Percentiles rank a stretch among this genome's conserved stretches.
These are phyloP conservation scores for Penicillium oxalicum DNA, from an alignment of 2,329 filamentous ascomycete genomes.

Conservation along the genomic window DNA sequence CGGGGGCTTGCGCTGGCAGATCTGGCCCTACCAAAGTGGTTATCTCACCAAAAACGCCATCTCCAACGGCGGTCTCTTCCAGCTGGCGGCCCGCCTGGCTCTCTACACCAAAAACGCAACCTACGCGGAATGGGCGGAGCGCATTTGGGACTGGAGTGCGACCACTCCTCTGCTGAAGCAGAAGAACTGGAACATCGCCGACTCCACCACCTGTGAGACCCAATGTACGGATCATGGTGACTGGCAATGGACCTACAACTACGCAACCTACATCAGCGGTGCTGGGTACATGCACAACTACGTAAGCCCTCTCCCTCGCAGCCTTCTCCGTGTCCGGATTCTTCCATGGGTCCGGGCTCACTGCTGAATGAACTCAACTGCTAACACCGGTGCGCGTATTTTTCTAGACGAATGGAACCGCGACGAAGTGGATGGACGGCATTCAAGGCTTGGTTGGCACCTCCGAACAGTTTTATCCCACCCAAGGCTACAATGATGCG, in stretches of 20 bases:
- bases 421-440: conserved; percentile 51
- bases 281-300: conserved; percentile 53
- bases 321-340: too few relatives aligned
- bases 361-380: background rate
- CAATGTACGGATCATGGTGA: conserved; percentile 50
- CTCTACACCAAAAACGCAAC: conserved; percentile 73
- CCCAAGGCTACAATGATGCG: conserved; percentile 21
- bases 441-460: conserved; percentile 52
- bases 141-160: conserved; percentile 55
- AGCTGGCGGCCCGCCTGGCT: conserved; percentile 61
- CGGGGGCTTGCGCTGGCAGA: conserved; percentile 80
- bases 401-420: conserved; percentile 33
- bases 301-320: conserved; percentile 25
- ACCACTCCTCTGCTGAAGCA: conserved; percentile 48
- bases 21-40: conserved; percentile 70
- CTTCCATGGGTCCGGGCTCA: background rate
- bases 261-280: conserved; percentile 52
- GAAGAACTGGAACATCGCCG: conserved; percentile 51
- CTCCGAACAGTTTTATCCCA: conserved; percentile 50
- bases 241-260: conserved; percentile 55
- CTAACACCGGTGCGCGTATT: too few relatives aligned
- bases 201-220: conserved; percentile 45
- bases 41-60: conserved; percentile 55
- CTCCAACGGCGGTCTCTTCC: conserved; percentile 54
- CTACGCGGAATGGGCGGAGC: conserved; percentile 72